Conservation (phyloP, 2,329 filamentous ascomycete genomes). For the Sporothrix luriei region DNA sequence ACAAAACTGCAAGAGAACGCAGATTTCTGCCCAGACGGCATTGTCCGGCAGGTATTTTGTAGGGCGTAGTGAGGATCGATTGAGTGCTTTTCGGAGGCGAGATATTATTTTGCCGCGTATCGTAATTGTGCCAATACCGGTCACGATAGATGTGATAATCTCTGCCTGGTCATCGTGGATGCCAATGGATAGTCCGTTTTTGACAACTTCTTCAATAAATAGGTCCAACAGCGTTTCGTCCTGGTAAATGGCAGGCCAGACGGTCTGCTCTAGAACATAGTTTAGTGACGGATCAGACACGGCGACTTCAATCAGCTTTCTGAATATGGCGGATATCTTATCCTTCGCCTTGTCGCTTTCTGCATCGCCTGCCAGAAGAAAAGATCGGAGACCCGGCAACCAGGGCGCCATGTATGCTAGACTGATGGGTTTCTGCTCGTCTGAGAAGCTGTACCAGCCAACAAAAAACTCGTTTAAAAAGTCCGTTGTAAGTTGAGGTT, state of each 20-base stretch:
- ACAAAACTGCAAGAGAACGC: slow-evolving; percentile 66
- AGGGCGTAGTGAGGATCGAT: slow-evolving; percentile 67
- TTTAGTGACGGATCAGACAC: slow-evolving; percentile 62
- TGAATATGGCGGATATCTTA: slow-evolving; percentile 64
- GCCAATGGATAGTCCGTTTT: slow-evolving; percentile 61
- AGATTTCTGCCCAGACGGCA: slow-evolving; percentile 69
- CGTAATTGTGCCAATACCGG: slow-evolving; percentile 66
- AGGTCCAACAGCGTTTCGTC: slow-evolving; percentile 69
- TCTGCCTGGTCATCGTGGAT: slow-evolving; percentile 62
- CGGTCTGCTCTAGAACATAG: slow-evolving; percentile 64
- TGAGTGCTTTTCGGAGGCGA: slow-evolving; percentile 66
- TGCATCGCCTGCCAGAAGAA: slow-evolving; percentile 59
- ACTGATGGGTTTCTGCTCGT: slow-evolving; percentile 67
- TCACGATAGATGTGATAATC: slow-evolving; percentile 63
- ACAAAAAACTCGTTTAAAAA: slow-evolving; percentile 75
- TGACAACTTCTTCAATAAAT: slow-evolving; percentile 67
- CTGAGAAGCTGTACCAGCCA: slow-evolving; percentile 69
- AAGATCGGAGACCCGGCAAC: slow-evolving; percentile 63
- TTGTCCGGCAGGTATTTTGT: slow-evolving; percentile 68
- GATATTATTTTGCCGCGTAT: slow-evolving; percentile 67
- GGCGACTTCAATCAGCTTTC: slow-evolving; percentile 67
- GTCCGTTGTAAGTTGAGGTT: slow-evolving; percentile 68
- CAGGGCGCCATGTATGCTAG: slow-evolving; percentile 72
- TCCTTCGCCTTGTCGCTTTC: slow-evolving; percentile 69
- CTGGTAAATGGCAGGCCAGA: slow-evolving; percentile 66